phyloP scores from a whole-genome alignment of 2,329 filamentous ascomycete species.

The Paecilomyces sp. region DNA sequence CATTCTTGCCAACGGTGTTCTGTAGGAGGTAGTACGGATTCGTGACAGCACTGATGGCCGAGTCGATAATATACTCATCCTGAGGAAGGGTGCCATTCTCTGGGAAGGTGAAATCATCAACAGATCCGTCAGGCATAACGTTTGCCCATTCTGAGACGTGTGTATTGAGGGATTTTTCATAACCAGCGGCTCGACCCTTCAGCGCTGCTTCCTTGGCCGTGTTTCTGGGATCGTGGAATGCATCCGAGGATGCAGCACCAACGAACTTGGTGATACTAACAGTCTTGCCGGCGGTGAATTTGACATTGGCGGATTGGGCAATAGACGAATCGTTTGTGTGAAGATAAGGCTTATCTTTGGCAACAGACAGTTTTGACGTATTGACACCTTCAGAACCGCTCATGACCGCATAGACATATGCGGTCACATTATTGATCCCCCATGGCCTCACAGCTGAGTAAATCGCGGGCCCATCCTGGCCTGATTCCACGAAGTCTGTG shows the following conservation, averaged over 20 bases:
- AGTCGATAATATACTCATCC: constrained; percentile 50
- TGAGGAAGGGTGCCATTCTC: constrained; percentile 50
- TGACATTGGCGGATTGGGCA: constrained; percentile 52
- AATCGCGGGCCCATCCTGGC: constrained; percentile 50
- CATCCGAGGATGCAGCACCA: constrained; percentile 62
- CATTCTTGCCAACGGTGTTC: constrained; percentile 48
- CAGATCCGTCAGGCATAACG: constrained; percentile 53
- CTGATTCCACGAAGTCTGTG: constrained; percentile 52
- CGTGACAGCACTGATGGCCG: constrained; percentile 41
- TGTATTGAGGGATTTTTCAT: constrained; percentile 44
- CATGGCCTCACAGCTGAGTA: constrained; percentile 59
- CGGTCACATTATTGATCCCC: constrained; percentile 57
- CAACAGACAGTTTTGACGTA: constrained; percentile 34
- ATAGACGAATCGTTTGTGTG: constrained; percentile 56
- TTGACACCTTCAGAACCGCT: constrained; percentile 33
- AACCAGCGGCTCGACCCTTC: constrained; percentile 47
- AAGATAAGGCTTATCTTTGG: constrained; percentile 43
- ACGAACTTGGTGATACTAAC: constrained; percentile 59
- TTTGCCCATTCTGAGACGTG: constrained; percentile 57
- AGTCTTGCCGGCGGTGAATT: constrained; percentile 46
- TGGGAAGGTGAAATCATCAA: constrained; percentile 56
- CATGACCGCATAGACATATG: constrained; percentile 47
- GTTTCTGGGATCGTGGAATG: constrained; percentile 51
- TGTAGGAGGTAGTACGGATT: constrained; percentile 43
- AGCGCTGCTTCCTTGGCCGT: constrained; percentile 51